Conservation (phyloP, 306 rosid species). For the Cucumis cinereus region DNA sequence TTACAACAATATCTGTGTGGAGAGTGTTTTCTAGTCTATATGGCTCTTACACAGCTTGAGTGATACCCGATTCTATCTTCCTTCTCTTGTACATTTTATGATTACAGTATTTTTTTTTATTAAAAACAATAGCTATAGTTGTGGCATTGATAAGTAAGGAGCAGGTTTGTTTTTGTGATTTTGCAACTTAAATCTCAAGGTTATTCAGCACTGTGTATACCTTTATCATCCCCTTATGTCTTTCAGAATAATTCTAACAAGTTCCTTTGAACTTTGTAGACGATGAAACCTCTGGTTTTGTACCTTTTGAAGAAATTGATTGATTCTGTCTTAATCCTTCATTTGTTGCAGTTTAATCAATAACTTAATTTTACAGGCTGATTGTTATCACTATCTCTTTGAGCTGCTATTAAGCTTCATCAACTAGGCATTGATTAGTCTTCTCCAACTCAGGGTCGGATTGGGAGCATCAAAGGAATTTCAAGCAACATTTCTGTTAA, state of each 20-base stretch:
- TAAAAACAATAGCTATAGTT: not conserved
- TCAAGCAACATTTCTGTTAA: constrained; percentile 34
- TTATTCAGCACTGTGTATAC: not conserved
- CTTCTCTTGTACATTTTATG: not conserved
- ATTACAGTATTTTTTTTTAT: not conserved
- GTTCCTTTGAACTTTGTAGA: not conserved
- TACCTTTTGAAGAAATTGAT: not conserved
- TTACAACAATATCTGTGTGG: not conserved
- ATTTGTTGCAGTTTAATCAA: not conserved
- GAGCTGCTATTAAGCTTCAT: constrained; percentile 83
- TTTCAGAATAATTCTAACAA: not conserved
- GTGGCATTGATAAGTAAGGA: not conserved
- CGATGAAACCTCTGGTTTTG: not conserved
- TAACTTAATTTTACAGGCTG: constrained; percentile 44
- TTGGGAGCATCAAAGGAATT: constrained; percentile 39
- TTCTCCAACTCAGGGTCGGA: constrained; percentile 59
- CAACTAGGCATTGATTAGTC: constrained; percentile 85
- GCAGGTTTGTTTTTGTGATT: not conserved
- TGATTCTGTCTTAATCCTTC: not conserved
- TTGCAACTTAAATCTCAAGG: not conserved
- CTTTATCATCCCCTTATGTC: not conserved
- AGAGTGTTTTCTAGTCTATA: not conserved
- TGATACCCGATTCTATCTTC: not conserved
- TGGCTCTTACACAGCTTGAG: not conserved
- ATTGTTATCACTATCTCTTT: constrained; percentile 84